phyloP scores from a whole-genome alignment of 129 eudicot species.

The Arctium lappa region DNA sequence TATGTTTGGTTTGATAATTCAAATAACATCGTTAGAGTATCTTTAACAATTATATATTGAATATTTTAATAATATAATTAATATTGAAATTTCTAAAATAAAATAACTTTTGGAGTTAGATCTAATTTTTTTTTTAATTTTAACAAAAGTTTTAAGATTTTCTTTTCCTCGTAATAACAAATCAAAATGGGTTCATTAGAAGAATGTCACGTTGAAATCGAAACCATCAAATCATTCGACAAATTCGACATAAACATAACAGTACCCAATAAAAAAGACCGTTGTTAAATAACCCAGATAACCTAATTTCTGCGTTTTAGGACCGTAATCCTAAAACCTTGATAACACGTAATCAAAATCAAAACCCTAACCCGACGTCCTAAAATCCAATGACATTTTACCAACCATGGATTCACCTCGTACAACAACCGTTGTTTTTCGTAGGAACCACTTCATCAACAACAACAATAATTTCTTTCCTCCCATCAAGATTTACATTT shows the following conservation, averaged over 20 bases:
- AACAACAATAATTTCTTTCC: conserved; percentile 51
- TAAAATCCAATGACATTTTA: background rate
- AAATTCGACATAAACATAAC: background rate
- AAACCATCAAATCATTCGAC: too few species aligned
- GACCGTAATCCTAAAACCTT: background rate
- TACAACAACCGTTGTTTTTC: conserved; percentile 58
- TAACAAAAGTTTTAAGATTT: too few species aligned
- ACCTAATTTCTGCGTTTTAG: background rate
- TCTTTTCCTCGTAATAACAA: too few species aligned
- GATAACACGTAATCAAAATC: background rate
- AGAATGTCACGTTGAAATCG: too few species aligned
- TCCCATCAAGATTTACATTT: conserved; percentile 35
- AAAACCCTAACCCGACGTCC: background rate
- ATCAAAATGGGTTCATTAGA: too few species aligned
- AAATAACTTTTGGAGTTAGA: too few species aligned
- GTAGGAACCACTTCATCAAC: conserved; percentile 50
- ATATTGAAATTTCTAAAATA: too few species aligned
- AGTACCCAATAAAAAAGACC: background rate
- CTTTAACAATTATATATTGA: too few species aligned
- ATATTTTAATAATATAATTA: too few species aligned
- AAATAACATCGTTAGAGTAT: too few species aligned
- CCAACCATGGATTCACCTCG: conserved; percentile 17
- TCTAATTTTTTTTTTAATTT: too few species aligned
- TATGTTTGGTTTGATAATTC: too few species aligned
- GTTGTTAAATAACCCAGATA: background rate